A percentile compares a stretch with the other conserved stretches of the same genome.
phyloP scores from a whole-genome alignment of 2,329 filamentous ascomycete species.

The Penicillium frequentans region DNA sequence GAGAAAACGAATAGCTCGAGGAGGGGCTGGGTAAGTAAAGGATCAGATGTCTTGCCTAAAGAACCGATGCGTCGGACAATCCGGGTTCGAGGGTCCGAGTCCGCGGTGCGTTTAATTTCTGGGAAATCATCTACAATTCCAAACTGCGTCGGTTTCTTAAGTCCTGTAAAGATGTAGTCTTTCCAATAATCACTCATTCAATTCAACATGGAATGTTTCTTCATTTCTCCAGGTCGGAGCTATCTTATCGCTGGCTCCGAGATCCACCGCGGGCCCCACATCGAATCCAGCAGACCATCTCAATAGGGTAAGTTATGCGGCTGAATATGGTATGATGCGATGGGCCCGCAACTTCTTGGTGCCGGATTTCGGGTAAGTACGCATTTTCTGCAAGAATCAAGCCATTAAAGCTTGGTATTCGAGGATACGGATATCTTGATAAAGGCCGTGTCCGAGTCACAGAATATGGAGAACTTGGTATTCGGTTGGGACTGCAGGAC shows the following conservation, averaged over 20 bases:
- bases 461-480: background rate
- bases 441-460: background rate
- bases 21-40: background rate
- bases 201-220: background rate
- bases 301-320: background rate
- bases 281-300: background rate
- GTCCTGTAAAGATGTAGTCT: background rate
- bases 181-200: background rate
- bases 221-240: constrained; percentile 1
- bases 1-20: no score
- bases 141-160: no score
- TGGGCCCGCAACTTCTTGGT: background rate
- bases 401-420: background rate
- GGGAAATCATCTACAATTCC: no score
- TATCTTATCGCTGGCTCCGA: constrained; percentile 2
- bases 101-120: no score
- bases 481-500: background rate
- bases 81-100: no score
- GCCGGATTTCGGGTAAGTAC: background rate
- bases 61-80: no score
- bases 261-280: constrained; percentile 13
- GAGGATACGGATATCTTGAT: background rate
- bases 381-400: background rate
- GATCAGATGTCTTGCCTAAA: background rate
- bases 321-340: constrained; percentile 3